Evolutionary conservation across 164 flowering plant genomes (phyloP).

Genomic region (Warburgia ugandensis): DNA sequence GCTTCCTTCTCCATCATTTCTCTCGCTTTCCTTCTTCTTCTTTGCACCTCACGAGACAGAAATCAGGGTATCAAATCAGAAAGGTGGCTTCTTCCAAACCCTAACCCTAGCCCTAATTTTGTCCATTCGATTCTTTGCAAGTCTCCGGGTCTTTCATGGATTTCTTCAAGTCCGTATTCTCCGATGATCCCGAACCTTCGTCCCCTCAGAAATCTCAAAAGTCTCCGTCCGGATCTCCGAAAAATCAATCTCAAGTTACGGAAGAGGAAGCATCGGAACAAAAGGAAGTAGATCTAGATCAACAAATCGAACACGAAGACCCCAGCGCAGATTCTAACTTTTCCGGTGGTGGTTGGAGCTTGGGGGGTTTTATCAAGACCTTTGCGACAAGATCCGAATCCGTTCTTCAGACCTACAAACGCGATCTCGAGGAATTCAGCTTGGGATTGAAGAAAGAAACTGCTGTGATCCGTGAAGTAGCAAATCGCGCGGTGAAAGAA

Average conservation of each 20-base stretch:
- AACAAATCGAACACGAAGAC: neutral
- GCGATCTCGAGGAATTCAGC: constrained; percentile 71
- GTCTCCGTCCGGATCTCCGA: neutral
- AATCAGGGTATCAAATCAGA: too few relatives aligned
- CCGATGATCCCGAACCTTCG: constrained; percentile 32
- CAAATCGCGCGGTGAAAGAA: constrained; percentile 56
- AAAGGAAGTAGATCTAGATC: neutral
- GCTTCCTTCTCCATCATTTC: too few relatives aligned
- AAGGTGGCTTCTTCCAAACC: neutral
- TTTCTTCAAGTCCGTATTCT: constrained; percentile 77
- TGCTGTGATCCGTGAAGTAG: constrained; percentile 44
- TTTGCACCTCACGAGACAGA: too few relatives aligned
- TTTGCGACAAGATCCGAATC: constrained; percentile 61
- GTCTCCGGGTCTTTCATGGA: constrained; percentile 38
- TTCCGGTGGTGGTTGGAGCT: constrained; percentile 30
- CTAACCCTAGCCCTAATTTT: constrained; percentile 5
- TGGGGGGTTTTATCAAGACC: constrained; percentile 58
- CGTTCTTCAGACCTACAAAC: constrained; percentile 53
- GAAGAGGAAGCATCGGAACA: constrained; percentile 4
- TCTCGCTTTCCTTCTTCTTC: neutral
- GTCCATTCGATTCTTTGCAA: too few relatives aligned
- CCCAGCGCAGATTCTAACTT: constrained; percentile 17
- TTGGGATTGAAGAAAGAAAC: constrained; percentile 67
- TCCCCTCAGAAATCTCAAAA: neutral
- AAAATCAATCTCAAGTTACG: neutral